phyloP scores from a whole-genome alignment of 148 eudicot genomes.

The Diospyros kaki region DNA sequence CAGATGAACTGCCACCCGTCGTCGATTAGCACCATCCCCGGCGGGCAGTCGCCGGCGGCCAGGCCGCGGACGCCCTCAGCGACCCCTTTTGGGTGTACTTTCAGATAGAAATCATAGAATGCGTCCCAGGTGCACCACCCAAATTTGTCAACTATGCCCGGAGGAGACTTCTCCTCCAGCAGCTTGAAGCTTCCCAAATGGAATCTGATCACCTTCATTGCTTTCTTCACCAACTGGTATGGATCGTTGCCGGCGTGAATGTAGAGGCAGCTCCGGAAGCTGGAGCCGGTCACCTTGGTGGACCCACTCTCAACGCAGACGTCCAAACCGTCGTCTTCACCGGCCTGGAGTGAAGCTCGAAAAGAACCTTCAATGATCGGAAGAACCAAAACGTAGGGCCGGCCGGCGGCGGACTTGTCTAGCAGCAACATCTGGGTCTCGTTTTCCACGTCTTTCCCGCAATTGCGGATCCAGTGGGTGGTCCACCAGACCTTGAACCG shows the following conservation, averaged over 20 bases:
- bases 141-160: slow-evolving; percentile 76
- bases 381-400: slow-evolving; percentile 8
- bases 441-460: slow-evolving; percentile 5
- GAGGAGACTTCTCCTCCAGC: slow-evolving; percentile 63
- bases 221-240: slow-evolving; percentile 57
- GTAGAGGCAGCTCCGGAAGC: slow-evolving; percentile 44
- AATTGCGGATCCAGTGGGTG: slow-evolving; percentile 1
- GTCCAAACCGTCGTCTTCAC: slow-evolving; percentile 5
- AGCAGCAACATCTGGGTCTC: slow-evolving; percentile 5
- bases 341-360: slow-evolving; percentile 9
- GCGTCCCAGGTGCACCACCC: slow-evolving; percentile 99
- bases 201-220: slow-evolving; percentile 42
- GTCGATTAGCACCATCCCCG: slow-evolving; percentile 74
- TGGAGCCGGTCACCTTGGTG: slow-evolving; percentile 27
- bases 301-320: slow-evolving; percentile 80
- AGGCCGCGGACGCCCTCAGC: slow-evolving; percentile 70
- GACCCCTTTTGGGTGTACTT: slow-evolving; percentile 74
- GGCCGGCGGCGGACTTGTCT: not conserved
- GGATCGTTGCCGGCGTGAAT: slow-evolving; percentile 57
- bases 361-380: slow-evolving; percentile 7
- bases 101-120: slow-evolving; percentile 70
- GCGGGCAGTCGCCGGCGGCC: slow-evolving; percentile 75
- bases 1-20: slow-evolving; percentile 97
- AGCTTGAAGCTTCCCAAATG: slow-evolving; percentile 69
- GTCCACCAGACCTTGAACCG: slow-evolving; percentile 13